Evolutionary conservation across 2,329 filamentous ascomycete species (phyloP).

Genomic region (Neonectria ditissima): DNA sequence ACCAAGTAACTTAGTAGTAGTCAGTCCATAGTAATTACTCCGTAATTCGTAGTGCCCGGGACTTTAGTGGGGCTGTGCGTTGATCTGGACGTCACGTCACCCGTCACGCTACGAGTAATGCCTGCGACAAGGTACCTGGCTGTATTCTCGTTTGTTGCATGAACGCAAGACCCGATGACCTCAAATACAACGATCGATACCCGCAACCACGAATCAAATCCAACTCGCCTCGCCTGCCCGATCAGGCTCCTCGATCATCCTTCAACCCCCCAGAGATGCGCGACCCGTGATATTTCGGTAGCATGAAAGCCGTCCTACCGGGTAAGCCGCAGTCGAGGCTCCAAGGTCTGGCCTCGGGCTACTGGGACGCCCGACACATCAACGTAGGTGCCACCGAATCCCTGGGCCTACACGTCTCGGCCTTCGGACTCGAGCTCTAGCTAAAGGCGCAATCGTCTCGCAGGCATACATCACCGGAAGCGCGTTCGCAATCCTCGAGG

Average conservation of each 20-base stretch:
- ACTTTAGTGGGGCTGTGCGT: background rate
- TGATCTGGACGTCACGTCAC: slow-evolving; percentile 36
- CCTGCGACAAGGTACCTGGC: background rate
- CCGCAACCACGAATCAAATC: slow-evolving; percentile 10
- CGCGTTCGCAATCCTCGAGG: slow-evolving; percentile 85
- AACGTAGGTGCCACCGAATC: slow-evolving; percentile 65
- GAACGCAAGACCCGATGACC: slow-evolving; percentile 24
- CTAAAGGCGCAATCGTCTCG: slow-evolving; percentile 23
- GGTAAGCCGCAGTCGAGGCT: slow-evolving; percentile 82
- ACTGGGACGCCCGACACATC: slow-evolving; percentile 78
- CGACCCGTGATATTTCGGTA: slow-evolving; percentile 51
- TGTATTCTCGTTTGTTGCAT: slow-evolving; percentile 35
- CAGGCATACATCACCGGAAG: slow-evolving; percentile 92
- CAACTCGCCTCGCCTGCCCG: slow-evolving; percentile 11
- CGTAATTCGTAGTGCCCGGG: no score
- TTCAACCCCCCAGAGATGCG: slow-evolving; percentile 37
- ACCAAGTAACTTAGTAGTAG: no score
- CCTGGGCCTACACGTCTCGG: background rate
- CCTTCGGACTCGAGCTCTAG: slow-evolving; percentile 9
- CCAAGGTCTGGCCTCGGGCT: slow-evolving; percentile 79
- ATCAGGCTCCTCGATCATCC: slow-evolving; percentile 16
- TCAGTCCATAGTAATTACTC: no score
- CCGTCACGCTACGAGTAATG: slow-evolving; percentile 20
- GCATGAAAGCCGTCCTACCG: slow-evolving; percentile 83
- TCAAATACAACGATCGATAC: slow-evolving; percentile 24